These are phyloP conservation scores for Rhodotorula sp. DNA, from an alignment of 1,284 basidiomycete genomes.

Conservation along the genomic window DNA sequence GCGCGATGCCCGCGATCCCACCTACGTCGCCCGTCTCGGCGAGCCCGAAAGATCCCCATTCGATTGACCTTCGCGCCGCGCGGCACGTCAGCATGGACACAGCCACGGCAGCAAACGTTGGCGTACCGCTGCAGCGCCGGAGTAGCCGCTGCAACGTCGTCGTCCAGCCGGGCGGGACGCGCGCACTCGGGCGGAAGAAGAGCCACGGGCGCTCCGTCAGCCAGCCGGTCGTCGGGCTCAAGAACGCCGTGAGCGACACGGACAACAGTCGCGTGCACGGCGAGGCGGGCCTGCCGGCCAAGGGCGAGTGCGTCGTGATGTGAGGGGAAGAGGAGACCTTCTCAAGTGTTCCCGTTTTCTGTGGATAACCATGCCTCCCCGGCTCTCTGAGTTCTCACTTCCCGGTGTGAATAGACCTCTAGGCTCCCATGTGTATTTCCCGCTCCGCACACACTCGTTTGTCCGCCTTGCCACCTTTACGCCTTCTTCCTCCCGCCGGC, in stretches of 20 bases:
- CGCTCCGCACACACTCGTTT: background rate
- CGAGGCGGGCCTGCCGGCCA: background rate
- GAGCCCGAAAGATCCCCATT: background rate
- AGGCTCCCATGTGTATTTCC: background rate
- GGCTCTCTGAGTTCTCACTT: background rate
- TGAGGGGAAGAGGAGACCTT: background rate
- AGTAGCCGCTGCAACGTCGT: conserved; percentile 15
- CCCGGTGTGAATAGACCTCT: background rate
- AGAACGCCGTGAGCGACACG: background rate
- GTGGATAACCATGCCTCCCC: background rate
- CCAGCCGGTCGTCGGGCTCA: conserved; percentile 14
- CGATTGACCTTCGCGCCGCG: background rate
- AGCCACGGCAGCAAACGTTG: background rate
- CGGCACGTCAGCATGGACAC: background rate
- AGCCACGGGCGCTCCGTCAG: conserved; percentile 14
- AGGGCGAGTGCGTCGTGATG: background rate
- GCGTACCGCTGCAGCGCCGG: background rate
- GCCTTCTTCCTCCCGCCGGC: background rate
- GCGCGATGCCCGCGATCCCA: too few relatives aligned
- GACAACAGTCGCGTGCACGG: background rate
- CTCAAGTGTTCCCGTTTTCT: background rate
- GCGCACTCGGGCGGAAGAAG: conserved; percentile 8
- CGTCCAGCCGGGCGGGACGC: conserved; percentile 1
- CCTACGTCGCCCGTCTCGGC: too few relatives aligned
- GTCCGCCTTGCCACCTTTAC: background rate